Evolutionary conservation across 148 eudicot species (phyloP).

Genomic region (Simmondsia chinensis): DNA sequence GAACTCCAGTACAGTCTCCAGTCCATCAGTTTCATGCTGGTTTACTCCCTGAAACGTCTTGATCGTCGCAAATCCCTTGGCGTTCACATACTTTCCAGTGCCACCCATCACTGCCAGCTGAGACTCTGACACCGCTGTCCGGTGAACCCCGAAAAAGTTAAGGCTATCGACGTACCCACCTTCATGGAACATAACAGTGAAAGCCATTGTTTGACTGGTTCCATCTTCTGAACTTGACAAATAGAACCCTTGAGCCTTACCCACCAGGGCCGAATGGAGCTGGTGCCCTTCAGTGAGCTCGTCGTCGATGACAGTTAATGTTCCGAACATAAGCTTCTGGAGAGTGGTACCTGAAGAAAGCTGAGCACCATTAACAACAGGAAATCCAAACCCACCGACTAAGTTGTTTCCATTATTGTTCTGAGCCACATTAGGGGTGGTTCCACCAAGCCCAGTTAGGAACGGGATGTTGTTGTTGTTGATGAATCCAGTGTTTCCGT

Average conservation of each 20-base stretch:
- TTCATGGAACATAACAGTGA: conserved; percentile 56
- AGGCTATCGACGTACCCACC: conserved; percentile 54
- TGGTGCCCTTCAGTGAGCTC: conserved; percentile 65
- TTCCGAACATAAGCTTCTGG: conserved; percentile 74
- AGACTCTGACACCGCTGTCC: conserved; percentile 41
- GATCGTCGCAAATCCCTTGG: conserved; percentile 44
- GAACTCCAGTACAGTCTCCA: conserved; percentile 65
- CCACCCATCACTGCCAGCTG: conserved; percentile 64
- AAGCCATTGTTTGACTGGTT: conserved; percentile 56
- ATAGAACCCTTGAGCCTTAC: conserved; percentile 69
- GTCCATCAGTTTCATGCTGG: conserved; percentile 58
- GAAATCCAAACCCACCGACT: conserved; percentile 44
- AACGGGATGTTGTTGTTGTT: conserved; percentile 87
- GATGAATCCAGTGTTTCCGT: conserved; percentile 37
- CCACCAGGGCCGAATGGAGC: conserved; percentile 45
- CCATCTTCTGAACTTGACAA: conserved; percentile 64
- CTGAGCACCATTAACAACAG: conserved; percentile 37
- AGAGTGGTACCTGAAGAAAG: conserved; percentile 34
- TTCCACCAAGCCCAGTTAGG: conserved; percentile 80
- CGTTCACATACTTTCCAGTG: conserved; percentile 62
- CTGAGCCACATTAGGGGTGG: conserved; percentile 43
- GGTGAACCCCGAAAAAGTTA: conserved; percentile 60
- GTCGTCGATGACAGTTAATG: conserved; percentile 67
- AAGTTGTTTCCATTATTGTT: conserved; percentile 35
- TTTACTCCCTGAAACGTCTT: conserved; percentile 33